These are phyloP conservation scores for Lasiosphaeria ovina DNA, from an alignment of 495 filamentous ascomycete species.

Conservation along the genomic window DNA sequence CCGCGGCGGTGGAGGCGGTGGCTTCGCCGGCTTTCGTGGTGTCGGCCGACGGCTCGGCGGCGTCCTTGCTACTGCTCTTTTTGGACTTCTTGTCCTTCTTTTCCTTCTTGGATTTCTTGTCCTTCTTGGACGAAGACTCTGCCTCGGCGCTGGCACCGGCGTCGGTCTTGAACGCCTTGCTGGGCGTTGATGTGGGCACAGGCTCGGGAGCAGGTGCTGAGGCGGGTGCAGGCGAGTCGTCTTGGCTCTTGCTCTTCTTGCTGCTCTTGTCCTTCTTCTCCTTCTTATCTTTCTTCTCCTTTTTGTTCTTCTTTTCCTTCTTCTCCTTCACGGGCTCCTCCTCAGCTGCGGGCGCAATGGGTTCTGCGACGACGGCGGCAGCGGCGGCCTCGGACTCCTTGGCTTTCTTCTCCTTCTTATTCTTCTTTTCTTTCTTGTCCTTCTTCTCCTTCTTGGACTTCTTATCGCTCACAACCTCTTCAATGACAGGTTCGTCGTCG, in stretches of 20 bases:
- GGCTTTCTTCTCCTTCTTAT: slow-evolving; percentile 45
- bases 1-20: slow-evolving; percentile 25
- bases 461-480: slow-evolving; percentile 23
- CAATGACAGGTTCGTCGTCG: slow-evolving; percentile 41
- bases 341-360: not conserved
- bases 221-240: not conserved
- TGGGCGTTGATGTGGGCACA: not conserved
- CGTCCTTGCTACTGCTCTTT: slow-evolving; percentile 15
- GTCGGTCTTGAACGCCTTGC: slow-evolving; percentile 5
- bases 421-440: slow-evolving; percentile 42
- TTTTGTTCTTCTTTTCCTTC: slow-evolving; percentile 18
- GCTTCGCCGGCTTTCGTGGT: slow-evolving; percentile 27
- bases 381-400: slow-evolving; percentile 34
- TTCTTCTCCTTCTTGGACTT: slow-evolving; percentile 26
- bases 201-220: not conserved
- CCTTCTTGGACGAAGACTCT: slow-evolving; percentile 16
- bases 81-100: slow-evolving; percentile 31
- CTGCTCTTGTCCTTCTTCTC: slow-evolving; percentile 1
- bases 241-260: slow-evolving; percentile 10
- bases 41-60: slow-evolving; percentile 6
- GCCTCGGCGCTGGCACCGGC: slow-evolving; percentile 25
- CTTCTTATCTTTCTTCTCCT: slow-evolving; percentile 21
- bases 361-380: not conserved
- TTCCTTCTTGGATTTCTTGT: slow-evolving; percentile 26
- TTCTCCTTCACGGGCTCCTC: slow-evolving; percentile 6